Evolutionary conservation across 75 land plant species (phyloP).

Genomic region (Pseudotsuga menziesii): DNA sequence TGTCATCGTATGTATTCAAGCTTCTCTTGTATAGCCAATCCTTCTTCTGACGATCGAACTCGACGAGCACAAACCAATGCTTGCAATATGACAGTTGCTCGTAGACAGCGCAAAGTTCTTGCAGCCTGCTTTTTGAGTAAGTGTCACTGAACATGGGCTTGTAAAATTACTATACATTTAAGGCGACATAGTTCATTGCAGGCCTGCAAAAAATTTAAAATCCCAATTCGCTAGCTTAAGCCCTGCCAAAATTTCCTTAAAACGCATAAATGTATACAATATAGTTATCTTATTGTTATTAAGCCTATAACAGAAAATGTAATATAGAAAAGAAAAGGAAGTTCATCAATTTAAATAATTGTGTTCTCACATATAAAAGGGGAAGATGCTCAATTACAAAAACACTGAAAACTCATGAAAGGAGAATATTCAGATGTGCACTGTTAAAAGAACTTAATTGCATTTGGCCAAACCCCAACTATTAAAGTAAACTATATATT

Average conservation of each 20-base stretch:
- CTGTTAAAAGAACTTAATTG: too few relatives aligned
- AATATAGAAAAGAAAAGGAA: neutral
- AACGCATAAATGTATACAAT: neutral
- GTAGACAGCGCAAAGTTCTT: conserved; percentile 57
- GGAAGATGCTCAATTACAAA: neutral
- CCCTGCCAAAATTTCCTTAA: neutral
- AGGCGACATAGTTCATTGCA: conserved; percentile 22
- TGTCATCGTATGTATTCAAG: conserved; percentile 4
- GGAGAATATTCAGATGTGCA: neutral
- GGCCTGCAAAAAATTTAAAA: conserved; percentile 32
- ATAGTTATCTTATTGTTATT: neutral
- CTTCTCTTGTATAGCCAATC: conserved; percentile 13
- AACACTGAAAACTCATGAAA: neutral
- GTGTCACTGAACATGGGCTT: conserved; percentile 66
- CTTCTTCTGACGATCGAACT: conserved; percentile 18
- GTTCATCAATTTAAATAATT: neutral
- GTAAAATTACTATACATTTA: conserved; percentile 51
- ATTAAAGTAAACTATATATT: too few relatives aligned
- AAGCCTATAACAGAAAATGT: neutral
- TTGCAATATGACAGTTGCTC: conserved; percentile 64
- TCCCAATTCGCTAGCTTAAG: neutral
- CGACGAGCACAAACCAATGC: conserved; percentile 56
- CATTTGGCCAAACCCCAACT: too few relatives aligned
- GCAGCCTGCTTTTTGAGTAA: conserved; percentile 60
- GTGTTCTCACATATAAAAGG: neutral